Evolutionary conservation across 2,329 filamentous ascomycete species (phyloP), one percentile per base, ranked within the genome.

Genomic region (Thelonectria blattea): DNA sequence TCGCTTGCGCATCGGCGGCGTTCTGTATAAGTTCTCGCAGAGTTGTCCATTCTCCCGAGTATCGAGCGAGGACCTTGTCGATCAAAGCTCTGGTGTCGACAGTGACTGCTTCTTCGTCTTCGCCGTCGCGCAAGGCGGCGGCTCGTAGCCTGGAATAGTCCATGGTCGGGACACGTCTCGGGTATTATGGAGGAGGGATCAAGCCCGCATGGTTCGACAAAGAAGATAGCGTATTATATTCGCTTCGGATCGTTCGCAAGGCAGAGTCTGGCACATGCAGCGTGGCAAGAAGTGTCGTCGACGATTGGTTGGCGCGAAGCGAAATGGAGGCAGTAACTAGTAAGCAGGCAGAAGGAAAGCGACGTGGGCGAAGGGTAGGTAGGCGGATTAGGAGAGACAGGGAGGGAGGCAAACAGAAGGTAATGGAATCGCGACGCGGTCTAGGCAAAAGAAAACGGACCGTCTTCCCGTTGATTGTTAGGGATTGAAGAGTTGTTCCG

Each of bases 31-130:
- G 88, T 75, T 99, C 95, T 81, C 95, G 88, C 17, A 99, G 80
- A 9, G 85, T 91, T 6, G 87, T 93, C 89, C 94, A 97, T 81
- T 99, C 96, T 70, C 95, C 94, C 2, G 93, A 97, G 75, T 99
- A 99, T 72, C 95, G 85, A 10, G 95, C 95, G 51, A 99, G 85
- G 11, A 99, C 94, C 78, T 99, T 99, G 80, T 98, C 96, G 73
- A 99, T 99, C 69, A 99, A 79, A 45, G 95, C 95, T 72, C 96
- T 86, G 50, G 95, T 99, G 74, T 99, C 97, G 72, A 99, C 95
- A 1, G 95, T 99, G 58, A 99, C 95, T 43, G 95, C 95, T 77
- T 98, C 95, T 76, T 98, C 95, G 69, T 96, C 92, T 62, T 93
- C 91, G 66, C 91, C 91, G 58, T 92, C 90, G 58, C 85, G 88